These are phyloP conservation scores for Apiospora malaysiana DNA, from an alignment of 2,329 filamentous ascomycete genomes.

Conservation along the genomic window DNA sequence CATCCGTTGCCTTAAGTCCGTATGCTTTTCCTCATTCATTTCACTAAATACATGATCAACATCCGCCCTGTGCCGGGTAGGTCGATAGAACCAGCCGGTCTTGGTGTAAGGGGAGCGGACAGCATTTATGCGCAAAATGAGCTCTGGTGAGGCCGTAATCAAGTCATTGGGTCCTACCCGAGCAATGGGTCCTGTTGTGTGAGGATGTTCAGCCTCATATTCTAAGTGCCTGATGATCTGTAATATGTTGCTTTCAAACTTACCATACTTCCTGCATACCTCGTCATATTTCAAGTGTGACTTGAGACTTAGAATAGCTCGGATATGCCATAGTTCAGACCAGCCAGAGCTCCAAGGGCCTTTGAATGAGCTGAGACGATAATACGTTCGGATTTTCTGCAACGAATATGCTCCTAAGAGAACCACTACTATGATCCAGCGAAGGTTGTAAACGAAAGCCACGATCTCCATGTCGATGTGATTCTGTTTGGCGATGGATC, in stretches of 20 bases:
- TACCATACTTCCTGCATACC: not conserved
- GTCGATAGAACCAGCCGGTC: slow-evolving; percentile 21
- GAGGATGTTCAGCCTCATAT: not conserved
- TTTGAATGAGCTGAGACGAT: not conserved
- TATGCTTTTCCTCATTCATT: slow-evolving; percentile 20
- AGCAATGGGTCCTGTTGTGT: slow-evolving; percentile 2
- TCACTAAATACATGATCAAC: slow-evolving; percentile 22
- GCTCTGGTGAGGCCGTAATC: slow-evolving; percentile 22
- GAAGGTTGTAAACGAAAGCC: not conserved
- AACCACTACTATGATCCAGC: not conserved
- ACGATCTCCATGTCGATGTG: not conserved
- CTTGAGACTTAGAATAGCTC: not conserved
- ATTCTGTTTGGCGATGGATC: not conserved
- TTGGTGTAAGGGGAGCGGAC: slow-evolving; percentile 23
- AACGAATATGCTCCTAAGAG: not conserved
- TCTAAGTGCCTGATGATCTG: not conserved
- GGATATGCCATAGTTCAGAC: slow-evolving; percentile 7
- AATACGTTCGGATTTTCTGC: not conserved
- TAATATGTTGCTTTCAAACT: not conserved
- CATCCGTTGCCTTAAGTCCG: slow-evolving; percentile 20
- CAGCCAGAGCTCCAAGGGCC: slow-evolving; percentile 3
- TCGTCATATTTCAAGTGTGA: slow-evolving; percentile 12
- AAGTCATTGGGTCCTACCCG: slow-evolving; percentile 23
- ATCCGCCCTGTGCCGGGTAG: slow-evolving; percentile 8
- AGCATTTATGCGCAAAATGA: slow-evolving; percentile 21